These are phyloP conservation scores for Huntiella moniliformis DNA, from an alignment of 2,329 filamentous ascomycete species.

Conservation along the genomic window DNA sequence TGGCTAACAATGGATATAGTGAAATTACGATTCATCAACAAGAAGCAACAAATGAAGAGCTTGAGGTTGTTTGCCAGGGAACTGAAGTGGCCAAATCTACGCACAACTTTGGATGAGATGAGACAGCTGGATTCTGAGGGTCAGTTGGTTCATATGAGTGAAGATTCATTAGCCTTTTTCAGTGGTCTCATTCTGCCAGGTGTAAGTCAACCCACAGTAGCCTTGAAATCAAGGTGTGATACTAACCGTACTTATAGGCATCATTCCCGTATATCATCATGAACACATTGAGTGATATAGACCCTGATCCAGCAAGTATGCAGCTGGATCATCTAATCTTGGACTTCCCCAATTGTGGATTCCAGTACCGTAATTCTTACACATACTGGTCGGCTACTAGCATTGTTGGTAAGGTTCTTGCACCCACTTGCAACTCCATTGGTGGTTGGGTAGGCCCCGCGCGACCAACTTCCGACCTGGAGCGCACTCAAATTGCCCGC, in stretches of 20 bases:
- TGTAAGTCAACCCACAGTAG: constrained; percentile 22
- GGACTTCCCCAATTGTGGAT: constrained; percentile 49
- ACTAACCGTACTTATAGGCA: constrained; percentile 19
- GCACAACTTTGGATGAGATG: constrained; percentile 42
- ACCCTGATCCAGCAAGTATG: constrained; percentile 47
- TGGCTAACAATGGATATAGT: constrained; percentile 20
- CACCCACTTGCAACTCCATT: constrained; percentile 49
- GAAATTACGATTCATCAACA: constrained; percentile 43
- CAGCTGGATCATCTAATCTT: constrained; percentile 49
- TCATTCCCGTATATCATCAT: constrained; percentile 58
- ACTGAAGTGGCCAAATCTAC: constrained; percentile 62
- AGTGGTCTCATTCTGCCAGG: constrained; percentile 56
- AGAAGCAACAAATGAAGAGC: constrained; percentile 49
- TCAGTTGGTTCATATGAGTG: constrained; percentile 40
- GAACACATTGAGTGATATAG: constrained; percentile 59
- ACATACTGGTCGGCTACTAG: constrained; percentile 59
- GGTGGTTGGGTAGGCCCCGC: constrained; percentile 61
- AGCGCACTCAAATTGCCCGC: constrained; percentile 49
- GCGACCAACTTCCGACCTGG: constrained; percentile 46
- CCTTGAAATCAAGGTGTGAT: not conserved
- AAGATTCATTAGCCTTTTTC: constrained; percentile 61
- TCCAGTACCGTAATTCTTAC: constrained; percentile 55
- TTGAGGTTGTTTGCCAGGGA: constrained; percentile 48
- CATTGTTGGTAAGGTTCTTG: constrained; percentile 59
- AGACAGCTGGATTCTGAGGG: constrained; percentile 40